phyloP scores from a whole-genome alignment of 768 basidiomycete genomes.

The Pulveroboletus frians region DNA sequence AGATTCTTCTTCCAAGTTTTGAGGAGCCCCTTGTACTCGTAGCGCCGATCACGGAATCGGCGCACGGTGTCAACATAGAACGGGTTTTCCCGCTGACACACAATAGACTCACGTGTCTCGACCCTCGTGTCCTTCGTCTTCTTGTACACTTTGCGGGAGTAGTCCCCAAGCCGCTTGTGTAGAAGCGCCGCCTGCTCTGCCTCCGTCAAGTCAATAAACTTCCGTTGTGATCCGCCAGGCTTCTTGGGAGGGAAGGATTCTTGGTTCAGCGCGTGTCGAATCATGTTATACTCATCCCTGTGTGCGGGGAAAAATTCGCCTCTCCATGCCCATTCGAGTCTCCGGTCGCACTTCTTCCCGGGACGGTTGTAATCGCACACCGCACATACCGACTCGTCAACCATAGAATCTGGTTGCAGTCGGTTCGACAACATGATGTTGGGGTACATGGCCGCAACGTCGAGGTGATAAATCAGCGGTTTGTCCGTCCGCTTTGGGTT shows the following conservation, averaged over 20 bases:
- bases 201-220: conserved; percentile 76
- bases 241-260: conserved; percentile 84
- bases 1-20: conserved; percentile 99
- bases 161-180: conserved; percentile 96
- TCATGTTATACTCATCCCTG: conserved; percentile 98
- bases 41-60: conserved; percentile 92
- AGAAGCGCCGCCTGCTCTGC: conserved; percentile 88
- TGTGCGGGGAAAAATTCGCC: conserved; percentile 98
- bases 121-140: conserved; percentile 98
- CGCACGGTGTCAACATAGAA: conserved; percentile 99
- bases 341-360: conserved; percentile 89
- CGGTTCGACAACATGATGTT: conserved; percentile 99
- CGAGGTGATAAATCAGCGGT: conserved; percentile 96
- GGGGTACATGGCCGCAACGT: conserved; percentile 99
- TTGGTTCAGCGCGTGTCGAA: conserved; percentile 92
- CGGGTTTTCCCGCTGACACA: conserved; percentile 96
- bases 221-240: conserved; percentile 66
- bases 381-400: conserved; percentile 93
- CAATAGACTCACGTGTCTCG: conserved; percentile 88
- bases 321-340: conserved; percentile 97
- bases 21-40: conserved; percentile 97
- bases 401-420: conserved; percentile 95
- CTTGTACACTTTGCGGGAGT: conserved; percentile 97
- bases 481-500: conserved; percentile 83
- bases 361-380: conserved; percentile 98